phyloP scores from a whole-genome alignment of 2,329 filamentous ascomycete genomes.

The Kalmusia sp. region DNA sequence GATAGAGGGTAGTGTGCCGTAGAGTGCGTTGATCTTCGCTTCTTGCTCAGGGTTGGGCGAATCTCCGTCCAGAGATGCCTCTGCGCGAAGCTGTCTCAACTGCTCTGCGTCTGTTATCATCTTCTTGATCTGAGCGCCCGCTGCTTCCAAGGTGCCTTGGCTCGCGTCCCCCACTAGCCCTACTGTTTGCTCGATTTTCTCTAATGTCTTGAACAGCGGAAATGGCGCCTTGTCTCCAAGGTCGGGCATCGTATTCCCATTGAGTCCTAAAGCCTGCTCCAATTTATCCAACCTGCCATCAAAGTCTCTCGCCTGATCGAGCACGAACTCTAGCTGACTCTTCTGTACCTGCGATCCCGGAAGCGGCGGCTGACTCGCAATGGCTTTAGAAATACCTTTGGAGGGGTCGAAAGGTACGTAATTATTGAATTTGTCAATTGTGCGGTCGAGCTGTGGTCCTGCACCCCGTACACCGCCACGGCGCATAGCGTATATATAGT shows the following conservation, averaged over 20 bases:
- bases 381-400: slow-evolving; percentile 32
- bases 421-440: slow-evolving; percentile 42
- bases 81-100: slow-evolving; percentile 62
- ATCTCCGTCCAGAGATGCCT: slow-evolving; percentile 28
- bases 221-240: slow-evolving; percentile 56
- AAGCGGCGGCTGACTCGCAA: slow-evolving; percentile 39
- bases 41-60: slow-evolving; percentile 70
- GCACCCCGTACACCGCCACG: slow-evolving; percentile 44
- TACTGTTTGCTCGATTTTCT: slow-evolving; percentile 81
- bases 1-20: slow-evolving; percentile 86
- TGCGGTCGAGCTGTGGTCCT: slow-evolving; percentile 44
- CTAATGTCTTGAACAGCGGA: slow-evolving; percentile 82
- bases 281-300: slow-evolving; percentile 80
- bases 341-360: slow-evolving; percentile 42
- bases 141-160: slow-evolving; percentile 74
- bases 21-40: slow-evolving; percentile 89
- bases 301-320: slow-evolving; percentile 86
- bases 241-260: slow-evolving; percentile 70
- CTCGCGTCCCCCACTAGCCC: slow-evolving; percentile 75
- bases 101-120: slow-evolving; percentile 76
- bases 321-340: slow-evolving; percentile 61
- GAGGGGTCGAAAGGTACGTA: slow-evolving; percentile 39
- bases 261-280: slow-evolving; percentile 82
- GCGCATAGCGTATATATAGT: slow-evolving; percentile 63
- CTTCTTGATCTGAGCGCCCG: slow-evolving; percentile 73